Evolutionary conservation across 2,329 filamentous ascomycete species (phyloP), one percentile per base, ranked within the genome.

Genomic region (Exophiala dermatitidis): DNA sequence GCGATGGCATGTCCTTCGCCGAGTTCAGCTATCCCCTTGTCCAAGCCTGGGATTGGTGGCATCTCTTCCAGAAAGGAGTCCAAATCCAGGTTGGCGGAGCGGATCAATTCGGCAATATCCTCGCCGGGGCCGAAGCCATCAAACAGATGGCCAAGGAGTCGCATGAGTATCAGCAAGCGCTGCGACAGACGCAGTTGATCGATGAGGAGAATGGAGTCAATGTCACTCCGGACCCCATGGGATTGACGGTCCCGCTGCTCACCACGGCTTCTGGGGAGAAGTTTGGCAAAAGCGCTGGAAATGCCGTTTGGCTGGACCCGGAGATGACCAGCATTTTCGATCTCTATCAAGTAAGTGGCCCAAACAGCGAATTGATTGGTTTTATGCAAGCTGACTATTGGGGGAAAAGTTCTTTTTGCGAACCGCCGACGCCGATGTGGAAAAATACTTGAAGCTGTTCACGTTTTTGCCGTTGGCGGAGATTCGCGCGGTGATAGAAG

Each of bases 21-120:
- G 93, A 98, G 67, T 95, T 98, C 69, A 80, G 83, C 40, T 98
- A 98, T 66, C 93, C 94, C 1, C 72, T 98, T 10, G 81, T 97
- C 64, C 93, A 98, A 68, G 90, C 86, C 26, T 97, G 90, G 86
- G 93, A 98, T 68, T 98, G 90, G 81, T 97, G 88, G 88, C 78
- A 87, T 62, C 79, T 97, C 72, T 94, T 87, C 70, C 77, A 80
- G 28, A 79, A 77, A 48, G 77, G 79, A 45, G 77, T 90, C 6
- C 85, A 90, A 66, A 80, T 97, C 67, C 90, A 98, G 71, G 88
- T 98, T 48, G 93, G 93, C 53, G 93, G 93, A 37, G 90, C 90
- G 4, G 93, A 98, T 67, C 93, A 98, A 72, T 97, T 85, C 67
- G 93, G 93, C 58, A 98, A 98, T 71, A 97, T 98, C 60, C 80